These are phyloP conservation scores for Comarum palustre DNA, from an alignment of 306 rosid genomes.

Conservation along the genomic window DNA sequence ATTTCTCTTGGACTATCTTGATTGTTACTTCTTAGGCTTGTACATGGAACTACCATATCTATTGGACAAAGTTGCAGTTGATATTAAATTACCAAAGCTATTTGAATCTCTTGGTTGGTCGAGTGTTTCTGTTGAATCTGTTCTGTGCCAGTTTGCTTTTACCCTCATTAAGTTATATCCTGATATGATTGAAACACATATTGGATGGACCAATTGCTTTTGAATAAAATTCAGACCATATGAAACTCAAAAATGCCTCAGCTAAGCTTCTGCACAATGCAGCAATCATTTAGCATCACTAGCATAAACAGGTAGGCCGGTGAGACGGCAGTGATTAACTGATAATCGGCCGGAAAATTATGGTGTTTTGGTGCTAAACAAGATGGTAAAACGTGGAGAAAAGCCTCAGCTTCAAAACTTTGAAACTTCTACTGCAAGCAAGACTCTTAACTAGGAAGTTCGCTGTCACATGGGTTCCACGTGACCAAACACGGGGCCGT, in stretches of 20 bases:
- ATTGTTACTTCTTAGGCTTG: neutral
- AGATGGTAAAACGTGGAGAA: neutral
- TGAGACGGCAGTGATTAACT: neutral
- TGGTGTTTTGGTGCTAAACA: too few species aligned
- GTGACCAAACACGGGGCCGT: conserved; percentile 9
- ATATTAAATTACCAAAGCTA: neutral
- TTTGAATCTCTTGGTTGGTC: neutral
- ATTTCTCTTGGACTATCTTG: neutral
- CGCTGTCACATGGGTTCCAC: neutral
- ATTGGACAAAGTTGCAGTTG: neutral
- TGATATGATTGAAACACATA: neutral
- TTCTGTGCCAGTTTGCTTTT: neutral
- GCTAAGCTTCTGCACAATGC: neutral
- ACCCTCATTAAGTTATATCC: neutral
- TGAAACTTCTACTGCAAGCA: neutral
- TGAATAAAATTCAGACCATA: neutral
- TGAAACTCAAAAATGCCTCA: too few species aligned
- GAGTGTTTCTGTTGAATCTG: neutral
- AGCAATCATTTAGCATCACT: neutral
- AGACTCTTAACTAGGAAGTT: neutral
- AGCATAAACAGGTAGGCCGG: neutral
- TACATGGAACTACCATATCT: neutral
- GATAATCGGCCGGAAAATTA: neutral
- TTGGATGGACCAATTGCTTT: neutral
- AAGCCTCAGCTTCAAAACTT: neutral